Evolutionary conservation across 2,329 filamentous ascomycete genomes (phyloP).

Genomic region (Monilinia fructigena): DNA sequence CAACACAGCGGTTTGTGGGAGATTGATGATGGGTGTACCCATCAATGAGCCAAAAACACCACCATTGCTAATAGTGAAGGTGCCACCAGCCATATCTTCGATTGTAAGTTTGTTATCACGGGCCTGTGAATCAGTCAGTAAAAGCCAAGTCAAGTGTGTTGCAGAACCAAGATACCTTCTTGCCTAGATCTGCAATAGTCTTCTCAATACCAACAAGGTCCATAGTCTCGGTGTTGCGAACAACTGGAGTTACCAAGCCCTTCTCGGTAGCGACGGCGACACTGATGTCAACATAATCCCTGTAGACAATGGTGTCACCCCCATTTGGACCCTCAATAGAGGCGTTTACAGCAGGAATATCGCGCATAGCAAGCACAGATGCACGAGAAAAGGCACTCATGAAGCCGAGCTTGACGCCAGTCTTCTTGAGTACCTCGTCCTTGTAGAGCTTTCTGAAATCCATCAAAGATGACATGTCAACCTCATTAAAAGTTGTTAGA

Average conservation of each 20-base stretch:
- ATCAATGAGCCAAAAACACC: constrained; percentile 96
- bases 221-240: constrained; percentile 87
- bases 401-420: constrained; percentile 96
- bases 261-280: constrained; percentile 97
- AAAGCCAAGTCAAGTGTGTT: constrained; percentile 12
- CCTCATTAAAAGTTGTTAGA: constrained; percentile 97
- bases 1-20: constrained; percentile 87
- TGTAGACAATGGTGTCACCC: constrained; percentile 96
- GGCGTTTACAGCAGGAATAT: constrained; percentile 91
- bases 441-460: constrained; percentile 97
- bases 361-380: constrained; percentile 86
- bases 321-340: constrained; percentile 95
- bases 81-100: constrained; percentile 98
- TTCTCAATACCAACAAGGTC: constrained; percentile 88
- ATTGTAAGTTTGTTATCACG: constrained; percentile 96
- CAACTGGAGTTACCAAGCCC: constrained; percentile 92
- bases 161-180: constrained; percentile 65
- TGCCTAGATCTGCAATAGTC: constrained; percentile 87
- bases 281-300: constrained; percentile 96
- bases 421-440: constrained; percentile 93
- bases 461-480: constrained; percentile 98
- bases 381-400: constrained; percentile 97
- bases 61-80: constrained; percentile 96
- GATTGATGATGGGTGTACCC: constrained; percentile 98
- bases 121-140: constrained; percentile 54